Conservation (phyloP, 2,329 filamentous ascomycete genomes). For the Thelonectria discophora region DNA sequence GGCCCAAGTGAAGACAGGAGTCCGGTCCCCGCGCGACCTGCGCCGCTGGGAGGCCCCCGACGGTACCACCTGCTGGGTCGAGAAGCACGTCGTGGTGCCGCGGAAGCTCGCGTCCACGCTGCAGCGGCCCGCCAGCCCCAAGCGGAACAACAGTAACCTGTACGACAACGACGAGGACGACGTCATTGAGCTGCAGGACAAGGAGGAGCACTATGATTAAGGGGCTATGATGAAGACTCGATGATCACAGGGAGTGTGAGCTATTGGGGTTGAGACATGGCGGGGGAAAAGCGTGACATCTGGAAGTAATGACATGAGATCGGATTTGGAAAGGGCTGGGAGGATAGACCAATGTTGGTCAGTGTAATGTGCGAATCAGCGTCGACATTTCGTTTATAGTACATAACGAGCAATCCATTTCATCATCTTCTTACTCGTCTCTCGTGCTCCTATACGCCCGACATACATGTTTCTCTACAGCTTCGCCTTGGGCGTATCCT, state of each 20-base stretch:
- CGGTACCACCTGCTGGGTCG: slow-evolving; percentile 50
- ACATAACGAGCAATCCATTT: slow-evolving; percentile 12
- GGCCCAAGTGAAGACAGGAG: slow-evolving; percentile 40
- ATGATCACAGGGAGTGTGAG: no score
- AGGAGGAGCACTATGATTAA: slow-evolving; percentile 41
- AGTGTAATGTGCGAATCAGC: slow-evolving; percentile 1
- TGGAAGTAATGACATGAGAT: slow-evolving; percentile 14
- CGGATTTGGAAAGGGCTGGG: slow-evolving; percentile 7
- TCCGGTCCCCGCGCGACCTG: slow-evolving; percentile 37
- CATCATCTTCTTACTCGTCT: background rate
- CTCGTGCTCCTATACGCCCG: background rate
- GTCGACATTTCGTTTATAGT: background rate
- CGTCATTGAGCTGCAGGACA: slow-evolving; percentile 38
- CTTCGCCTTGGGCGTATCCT: slow-evolving; percentile 64
- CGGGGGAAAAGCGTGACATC: background rate
- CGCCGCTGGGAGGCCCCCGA: slow-evolving; percentile 49
- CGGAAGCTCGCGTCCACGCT: slow-evolving; percentile 25
- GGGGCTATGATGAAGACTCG: no score
- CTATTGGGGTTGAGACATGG: no score
- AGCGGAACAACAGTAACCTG: slow-evolving; percentile 39
- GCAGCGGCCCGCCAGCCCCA: slow-evolving; percentile 16
- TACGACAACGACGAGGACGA: slow-evolving; percentile 43
- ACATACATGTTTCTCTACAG: slow-evolving; percentile 49
- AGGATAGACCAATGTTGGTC: slow-evolving; percentile 2
- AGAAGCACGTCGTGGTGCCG: slow-evolving; percentile 45